Conservation (phyloP, 2,329 filamentous ascomycete genomes). For the Tricladium varicosporioides region DNA sequence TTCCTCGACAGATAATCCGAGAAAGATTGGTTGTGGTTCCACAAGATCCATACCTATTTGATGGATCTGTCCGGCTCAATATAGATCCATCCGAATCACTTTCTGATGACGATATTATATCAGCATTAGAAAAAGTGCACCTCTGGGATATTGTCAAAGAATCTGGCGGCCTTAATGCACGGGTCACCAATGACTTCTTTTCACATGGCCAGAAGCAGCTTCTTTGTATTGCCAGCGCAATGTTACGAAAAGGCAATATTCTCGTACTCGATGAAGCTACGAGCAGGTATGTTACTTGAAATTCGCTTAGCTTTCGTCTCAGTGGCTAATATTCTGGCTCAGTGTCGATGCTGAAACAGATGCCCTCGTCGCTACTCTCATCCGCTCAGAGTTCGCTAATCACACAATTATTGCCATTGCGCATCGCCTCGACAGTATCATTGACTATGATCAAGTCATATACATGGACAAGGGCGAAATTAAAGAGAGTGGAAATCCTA, state of each 20-base stretch:
- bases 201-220: constrained; percentile 48
- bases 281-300: constrained; percentile 11
- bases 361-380: constrained; percentile 68
- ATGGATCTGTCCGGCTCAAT: constrained; percentile 32
- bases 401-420: constrained; percentile 71
- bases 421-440: constrained; percentile 71
- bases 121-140: constrained; percentile 74
- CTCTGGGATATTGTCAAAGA: constrained; percentile 33
- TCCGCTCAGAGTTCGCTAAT: constrained; percentile 67
- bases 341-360: constrained; percentile 76
- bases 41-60: constrained; percentile 43
- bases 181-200: constrained; percentile 22
- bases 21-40: constrained; percentile 41
- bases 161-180: constrained; percentile 17
- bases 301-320: background rate
- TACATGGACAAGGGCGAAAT: background rate
- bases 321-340: background rate
- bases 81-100: constrained; percentile 37
- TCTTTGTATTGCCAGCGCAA: constrained; percentile 45
- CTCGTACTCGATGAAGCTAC: constrained; percentile 35
- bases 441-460: constrained; percentile 58
- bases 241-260: constrained; percentile 33
- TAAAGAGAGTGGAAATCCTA: background rate
- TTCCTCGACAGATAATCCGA: constrained; percentile 40
- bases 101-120: constrained; percentile 70